phyloP scores from a whole-genome alignment of 108 stramenopile genomes.

The Cyclotella sp. region DNA sequence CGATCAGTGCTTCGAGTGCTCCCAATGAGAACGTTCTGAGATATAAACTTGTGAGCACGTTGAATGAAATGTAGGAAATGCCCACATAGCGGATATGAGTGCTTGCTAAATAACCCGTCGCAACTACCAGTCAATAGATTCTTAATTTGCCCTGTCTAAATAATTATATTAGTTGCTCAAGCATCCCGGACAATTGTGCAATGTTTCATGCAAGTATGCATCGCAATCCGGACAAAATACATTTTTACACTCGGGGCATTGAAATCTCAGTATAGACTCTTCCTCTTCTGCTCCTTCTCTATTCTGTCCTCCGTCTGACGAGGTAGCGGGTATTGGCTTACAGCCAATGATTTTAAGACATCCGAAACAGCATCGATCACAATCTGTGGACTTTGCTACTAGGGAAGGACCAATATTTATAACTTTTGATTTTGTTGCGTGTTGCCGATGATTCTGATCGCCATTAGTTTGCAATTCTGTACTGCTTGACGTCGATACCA shows the following conservation, averaged over 20 bases:
- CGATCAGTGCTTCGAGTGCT: too few relatives aligned
- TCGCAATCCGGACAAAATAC: constrained; percentile 92
- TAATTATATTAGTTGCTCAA: constrained; percentile 24
- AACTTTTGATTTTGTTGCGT: constrained; percentile 37
- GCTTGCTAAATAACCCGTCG: too few relatives aligned
- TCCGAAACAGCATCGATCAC: constrained; percentile 70
- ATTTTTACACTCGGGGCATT: constrained; percentile 85
- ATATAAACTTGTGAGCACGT: too few relatives aligned
- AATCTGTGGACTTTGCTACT: constrained; percentile 46
- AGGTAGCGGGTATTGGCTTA: constrained; percentile 22
- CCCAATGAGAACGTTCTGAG: too few relatives aligned
- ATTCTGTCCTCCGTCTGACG: constrained; percentile 14
- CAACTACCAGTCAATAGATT: not conserved
- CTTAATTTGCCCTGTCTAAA: not conserved
- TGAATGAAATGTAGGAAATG: too few relatives aligned
- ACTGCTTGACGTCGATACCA: constrained; percentile 39
- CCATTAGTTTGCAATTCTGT: constrained; percentile 3
- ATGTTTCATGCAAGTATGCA: constrained; percentile 85
- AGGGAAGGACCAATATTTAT: constrained; percentile 50
- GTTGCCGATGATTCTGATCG: not conserved
- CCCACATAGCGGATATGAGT: too few relatives aligned
- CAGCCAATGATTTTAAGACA: constrained; percentile 68
- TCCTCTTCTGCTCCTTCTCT: constrained; percentile 21
- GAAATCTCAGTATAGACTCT: constrained; percentile 63
- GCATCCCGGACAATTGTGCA: constrained; percentile 95